A percentile compares a stretch with the other conserved stretches of the same genome.
phyloP scores from a whole-genome alignment of 345 rosid species.

The Linum lewisii region DNA sequence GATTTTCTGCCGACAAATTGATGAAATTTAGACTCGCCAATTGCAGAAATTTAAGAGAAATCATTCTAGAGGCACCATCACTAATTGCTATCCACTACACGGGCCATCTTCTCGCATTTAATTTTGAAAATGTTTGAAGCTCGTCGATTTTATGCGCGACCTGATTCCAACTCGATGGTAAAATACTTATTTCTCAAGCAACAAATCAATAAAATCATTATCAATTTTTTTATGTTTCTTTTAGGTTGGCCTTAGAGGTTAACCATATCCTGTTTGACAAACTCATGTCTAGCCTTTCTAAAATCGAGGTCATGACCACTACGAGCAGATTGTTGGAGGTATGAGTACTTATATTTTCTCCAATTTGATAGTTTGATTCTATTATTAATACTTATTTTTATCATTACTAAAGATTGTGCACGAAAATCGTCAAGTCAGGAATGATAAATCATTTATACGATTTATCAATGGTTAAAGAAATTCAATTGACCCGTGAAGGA shows the following conservation, averaged over 20 bases:
- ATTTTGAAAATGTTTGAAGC: no score
- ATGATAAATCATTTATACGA: no score
- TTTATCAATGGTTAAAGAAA: background rate
- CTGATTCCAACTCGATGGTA: no score
- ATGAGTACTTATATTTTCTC: no score
- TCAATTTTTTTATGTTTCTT: no score
- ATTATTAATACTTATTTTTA: no score
- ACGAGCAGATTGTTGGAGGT: background rate
- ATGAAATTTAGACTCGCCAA: background rate
- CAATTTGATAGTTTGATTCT: no score
- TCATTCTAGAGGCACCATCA: background rate
- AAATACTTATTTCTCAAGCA: no score
- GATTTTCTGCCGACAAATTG: background rate
- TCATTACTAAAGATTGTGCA: background rate
- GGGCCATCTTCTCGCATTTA: background rate
- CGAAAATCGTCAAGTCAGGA: background rate
- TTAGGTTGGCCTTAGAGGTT: no score
- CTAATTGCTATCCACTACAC: background rate
- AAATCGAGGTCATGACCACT: background rate
- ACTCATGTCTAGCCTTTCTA: background rate
- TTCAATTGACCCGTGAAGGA: background rate
- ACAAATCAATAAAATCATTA: no score
- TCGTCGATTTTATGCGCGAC: no score
- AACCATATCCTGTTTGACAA: background rate
- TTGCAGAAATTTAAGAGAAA: background rate